A percentile compares a stretch with the other conserved stretches of the same genome.
phyloP scores from a whole-genome alignment of 441 rosid species.

The Pelargonium myrrhifolium region DNA sequence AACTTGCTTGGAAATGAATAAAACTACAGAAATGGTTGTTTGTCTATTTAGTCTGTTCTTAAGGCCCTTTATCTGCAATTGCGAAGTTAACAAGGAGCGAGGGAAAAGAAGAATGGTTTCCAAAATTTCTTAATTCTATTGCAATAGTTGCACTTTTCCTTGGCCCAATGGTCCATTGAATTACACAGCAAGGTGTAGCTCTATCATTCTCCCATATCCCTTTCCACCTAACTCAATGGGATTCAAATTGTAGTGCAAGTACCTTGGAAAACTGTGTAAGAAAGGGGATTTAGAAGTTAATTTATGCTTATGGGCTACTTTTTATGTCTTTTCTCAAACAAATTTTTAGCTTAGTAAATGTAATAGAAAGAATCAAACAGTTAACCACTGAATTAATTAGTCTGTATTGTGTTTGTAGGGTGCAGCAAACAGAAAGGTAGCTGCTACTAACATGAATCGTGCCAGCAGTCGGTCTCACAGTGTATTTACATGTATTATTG shows the following conservation, averaged over 20 bases:
- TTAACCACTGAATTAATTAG: not conserved
- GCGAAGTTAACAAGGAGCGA: not conserved
- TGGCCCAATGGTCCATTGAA: no score
- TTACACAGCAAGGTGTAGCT: no score
- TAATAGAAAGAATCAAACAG: not conserved
- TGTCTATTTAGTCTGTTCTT: not conserved
- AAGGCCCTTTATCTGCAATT: not conserved
- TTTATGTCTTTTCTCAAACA: no score
- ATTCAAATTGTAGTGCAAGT: not conserved
- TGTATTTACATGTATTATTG: constrained; percentile 90
- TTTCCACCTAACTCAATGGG: no score
- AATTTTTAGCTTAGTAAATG: not conserved
- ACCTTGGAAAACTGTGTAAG: not conserved
- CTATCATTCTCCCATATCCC: no score
- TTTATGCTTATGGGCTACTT: not conserved
- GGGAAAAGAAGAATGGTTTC: not conserved
- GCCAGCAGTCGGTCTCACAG: constrained; percentile 99
- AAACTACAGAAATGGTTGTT: not conserved
- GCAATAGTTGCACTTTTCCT: not conserved
- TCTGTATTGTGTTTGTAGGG: constrained; percentile 44
- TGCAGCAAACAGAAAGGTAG: constrained; percentile 93
- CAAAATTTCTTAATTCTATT: not conserved
- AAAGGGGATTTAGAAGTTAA: not conserved
- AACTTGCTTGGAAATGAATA: not conserved
- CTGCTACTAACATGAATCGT: constrained; percentile 94